Evolutionary conservation across 139 green algal genomes (phyloP).

Genomic region (Chlamydomonas sp.): DNA sequence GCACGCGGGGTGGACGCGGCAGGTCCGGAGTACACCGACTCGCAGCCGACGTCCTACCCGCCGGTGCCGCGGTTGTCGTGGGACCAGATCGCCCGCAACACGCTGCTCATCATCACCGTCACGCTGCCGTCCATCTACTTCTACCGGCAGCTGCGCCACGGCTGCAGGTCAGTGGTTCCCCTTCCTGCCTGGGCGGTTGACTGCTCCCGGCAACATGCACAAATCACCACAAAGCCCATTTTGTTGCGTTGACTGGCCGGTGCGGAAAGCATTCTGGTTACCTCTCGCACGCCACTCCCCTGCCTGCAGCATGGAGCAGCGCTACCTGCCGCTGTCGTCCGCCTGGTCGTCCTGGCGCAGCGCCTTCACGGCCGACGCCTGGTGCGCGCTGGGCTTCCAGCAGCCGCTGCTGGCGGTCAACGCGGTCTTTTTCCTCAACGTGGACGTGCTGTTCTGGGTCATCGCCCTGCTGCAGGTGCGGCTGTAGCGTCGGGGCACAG

Average conservation of each 20-base stretch:
- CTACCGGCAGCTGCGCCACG: not conserved
- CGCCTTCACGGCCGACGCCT: not conserved
- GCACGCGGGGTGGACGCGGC: too few relatives aligned
- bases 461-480: constrained; percentile 56
- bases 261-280: too few relatives aligned
- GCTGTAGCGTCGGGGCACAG: too few relatives aligned
- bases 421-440: constrained; percentile 56
- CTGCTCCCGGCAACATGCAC: too few relatives aligned
- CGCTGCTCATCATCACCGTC: not conserved
- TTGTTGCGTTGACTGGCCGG: too few relatives aligned
- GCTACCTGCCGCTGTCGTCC: not conserved
- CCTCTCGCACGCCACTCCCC: too few relatives aligned
- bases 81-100: constrained; percentile 7
- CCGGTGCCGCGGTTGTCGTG: not conserved
- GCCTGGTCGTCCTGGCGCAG: not conserved
- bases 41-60: not conserved
- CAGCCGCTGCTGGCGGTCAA: constrained; percentile 50
- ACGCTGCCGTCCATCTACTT: constrained; percentile 21
- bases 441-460: constrained; percentile 64
- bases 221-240: too few relatives aligned
- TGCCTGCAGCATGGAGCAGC: not conserved
- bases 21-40: too few relatives aligned
- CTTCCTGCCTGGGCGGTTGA: too few relatives aligned
- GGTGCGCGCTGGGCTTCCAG: constrained; percentile 42
- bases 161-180: not conserved